Evolutionary conservation across 2,329 filamentous ascomycete species (phyloP).

Genomic region (Pseudopyricularia cyperi): DNA sequence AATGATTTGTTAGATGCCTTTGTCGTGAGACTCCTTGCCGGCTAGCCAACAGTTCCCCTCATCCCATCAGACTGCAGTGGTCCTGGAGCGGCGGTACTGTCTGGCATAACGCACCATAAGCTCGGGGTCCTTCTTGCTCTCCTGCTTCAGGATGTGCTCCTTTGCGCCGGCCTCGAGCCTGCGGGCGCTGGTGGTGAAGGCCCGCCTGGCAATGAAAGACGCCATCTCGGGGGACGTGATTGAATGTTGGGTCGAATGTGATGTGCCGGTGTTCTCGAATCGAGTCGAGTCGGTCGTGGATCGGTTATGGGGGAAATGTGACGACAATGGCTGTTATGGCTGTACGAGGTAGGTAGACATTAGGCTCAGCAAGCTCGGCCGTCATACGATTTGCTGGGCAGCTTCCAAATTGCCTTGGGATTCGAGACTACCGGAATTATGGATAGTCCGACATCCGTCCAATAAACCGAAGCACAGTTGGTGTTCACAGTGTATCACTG

Average conservation of each 20-base stretch:
- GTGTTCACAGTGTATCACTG: too few relatives aligned
- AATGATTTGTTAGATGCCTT: background rate
- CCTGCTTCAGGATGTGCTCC: constrained; percentile 38
- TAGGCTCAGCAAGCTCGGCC: background rate
- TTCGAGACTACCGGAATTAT: background rate
- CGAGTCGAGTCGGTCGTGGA: background rate
- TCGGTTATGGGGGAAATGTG: background rate
- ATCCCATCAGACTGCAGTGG: background rate
- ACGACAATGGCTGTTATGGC: background rate
- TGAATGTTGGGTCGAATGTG: background rate
- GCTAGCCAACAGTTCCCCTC: background rate
- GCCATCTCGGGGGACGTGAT: constrained; percentile 30
- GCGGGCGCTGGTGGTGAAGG: constrained; percentile 40
- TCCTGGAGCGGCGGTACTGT: too few relatives aligned
- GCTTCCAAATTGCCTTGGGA: background rate
- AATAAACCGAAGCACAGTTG: too few relatives aligned
- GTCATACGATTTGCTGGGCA: background rate
- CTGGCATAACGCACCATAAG: constrained; percentile 24
- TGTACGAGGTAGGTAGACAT: background rate
- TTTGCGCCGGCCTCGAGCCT: constrained; percentile 29
- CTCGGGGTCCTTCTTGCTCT: constrained; percentile 42
- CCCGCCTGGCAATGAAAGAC: constrained; percentile 41
- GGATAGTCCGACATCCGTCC: background rate
- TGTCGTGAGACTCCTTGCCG: background rate
- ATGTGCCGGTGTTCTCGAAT: background rate